phyloP scores from a whole-genome alignment of 257 asterid species.

The Nicotiana obtusifolia region DNA sequence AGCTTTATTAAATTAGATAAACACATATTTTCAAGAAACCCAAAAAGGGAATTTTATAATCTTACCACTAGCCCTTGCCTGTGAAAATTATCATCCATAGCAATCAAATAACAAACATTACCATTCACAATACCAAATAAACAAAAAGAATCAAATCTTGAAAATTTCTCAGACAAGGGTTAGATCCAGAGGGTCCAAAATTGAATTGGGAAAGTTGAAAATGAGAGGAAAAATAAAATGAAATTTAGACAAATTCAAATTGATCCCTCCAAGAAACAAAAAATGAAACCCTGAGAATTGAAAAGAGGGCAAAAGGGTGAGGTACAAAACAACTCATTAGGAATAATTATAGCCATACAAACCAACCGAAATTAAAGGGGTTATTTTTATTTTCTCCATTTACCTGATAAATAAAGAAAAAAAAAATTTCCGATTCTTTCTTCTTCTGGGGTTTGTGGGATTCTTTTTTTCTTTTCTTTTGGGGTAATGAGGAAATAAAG shows the following conservation, averaged over 20 bases:
- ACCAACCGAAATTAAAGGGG: constrained; percentile 3
- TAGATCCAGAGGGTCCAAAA: constrained; percentile 12
- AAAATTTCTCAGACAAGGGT: neutral
- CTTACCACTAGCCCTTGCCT: constrained; percentile 13
- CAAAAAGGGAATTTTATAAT: neutral
- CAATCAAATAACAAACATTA: constrained; percentile 1
- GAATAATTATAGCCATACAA: neutral
- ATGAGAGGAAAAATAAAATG: neutral
- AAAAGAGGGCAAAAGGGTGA: neutral
- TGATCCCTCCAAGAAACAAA: neutral
- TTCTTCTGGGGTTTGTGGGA: neutral
- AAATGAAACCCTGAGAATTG: neutral
- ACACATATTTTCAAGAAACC: neutral
- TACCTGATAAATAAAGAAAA: neutral
- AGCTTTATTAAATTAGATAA: neutral
- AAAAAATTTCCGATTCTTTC: neutral
- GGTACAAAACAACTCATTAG: neutral
- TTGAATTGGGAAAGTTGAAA: neutral
- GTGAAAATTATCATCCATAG: neutral
- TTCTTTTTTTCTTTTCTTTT: neutral
- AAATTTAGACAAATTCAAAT: neutral
- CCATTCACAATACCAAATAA: neutral
- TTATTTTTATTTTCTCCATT: neutral
- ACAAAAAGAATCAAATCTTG: neutral
- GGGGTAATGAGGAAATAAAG: neutral